These are phyloP conservation scores for Leccinum fallax DNA, from an alignment of 1,284 basidiomycete species.

Conservation along the genomic window DNA sequence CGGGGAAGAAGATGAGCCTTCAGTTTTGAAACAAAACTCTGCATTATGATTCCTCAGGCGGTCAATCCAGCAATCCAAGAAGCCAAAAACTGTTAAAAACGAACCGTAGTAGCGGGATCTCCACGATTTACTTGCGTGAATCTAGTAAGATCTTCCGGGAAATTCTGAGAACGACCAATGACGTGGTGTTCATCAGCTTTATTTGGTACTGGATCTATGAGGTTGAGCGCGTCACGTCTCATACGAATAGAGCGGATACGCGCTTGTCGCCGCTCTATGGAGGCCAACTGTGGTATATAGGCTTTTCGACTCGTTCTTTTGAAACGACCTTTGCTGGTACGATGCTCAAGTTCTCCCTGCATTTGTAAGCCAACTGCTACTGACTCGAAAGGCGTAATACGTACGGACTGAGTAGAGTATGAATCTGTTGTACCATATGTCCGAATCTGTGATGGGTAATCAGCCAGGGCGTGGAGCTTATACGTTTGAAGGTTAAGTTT, in stretches of 20 bases:
- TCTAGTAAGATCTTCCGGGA: constrained; percentile 13
- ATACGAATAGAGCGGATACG: no score
- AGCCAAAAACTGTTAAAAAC: background rate
- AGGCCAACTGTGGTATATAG: no score
- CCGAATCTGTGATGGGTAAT: background rate
- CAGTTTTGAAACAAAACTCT: background rate
- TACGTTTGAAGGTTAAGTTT: background rate
- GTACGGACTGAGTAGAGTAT: no score
- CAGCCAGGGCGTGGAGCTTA: background rate
- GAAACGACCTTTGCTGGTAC: no score
- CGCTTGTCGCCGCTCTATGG: no score
- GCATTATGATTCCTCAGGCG: no score
- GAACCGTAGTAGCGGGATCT: background rate
- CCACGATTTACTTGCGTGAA: constrained; percentile 9
- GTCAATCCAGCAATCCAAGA: background rate
- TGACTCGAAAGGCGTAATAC: no score
- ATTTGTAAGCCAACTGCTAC: no score
- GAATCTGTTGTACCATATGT: background rate
- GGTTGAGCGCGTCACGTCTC: no score
- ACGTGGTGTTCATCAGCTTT: constrained; percentile 12
- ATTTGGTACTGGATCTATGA: background rate
- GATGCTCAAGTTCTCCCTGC: no score
- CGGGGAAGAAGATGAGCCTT: background rate
- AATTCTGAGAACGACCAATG: constrained; percentile 18
- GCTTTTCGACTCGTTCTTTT: no score